These are phyloP conservation scores for Pseudozyma tsukubaensis DNA, from an alignment of 1,284 basidiomycete species.

Conservation along the genomic window DNA sequence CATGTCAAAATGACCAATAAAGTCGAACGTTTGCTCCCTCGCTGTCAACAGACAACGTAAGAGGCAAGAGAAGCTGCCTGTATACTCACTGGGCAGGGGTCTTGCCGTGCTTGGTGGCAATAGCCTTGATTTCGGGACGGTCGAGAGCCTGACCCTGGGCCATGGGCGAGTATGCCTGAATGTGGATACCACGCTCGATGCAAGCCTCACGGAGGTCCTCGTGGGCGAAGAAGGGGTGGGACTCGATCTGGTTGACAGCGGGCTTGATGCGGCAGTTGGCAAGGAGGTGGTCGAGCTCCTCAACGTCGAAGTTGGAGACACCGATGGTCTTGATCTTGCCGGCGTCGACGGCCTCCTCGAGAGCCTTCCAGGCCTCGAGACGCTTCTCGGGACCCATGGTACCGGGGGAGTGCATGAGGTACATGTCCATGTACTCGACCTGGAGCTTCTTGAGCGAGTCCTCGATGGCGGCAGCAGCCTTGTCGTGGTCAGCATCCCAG, in stretches of 20 bases:
- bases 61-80: neutral
- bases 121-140: constrained; percentile 64
- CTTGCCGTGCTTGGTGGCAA: constrained; percentile 66
- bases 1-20: neutral
- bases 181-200: constrained; percentile 64
- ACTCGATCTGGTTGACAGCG: constrained; percentile 68
- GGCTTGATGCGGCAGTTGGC: constrained; percentile 66
- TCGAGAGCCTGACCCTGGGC: constrained; percentile 66
- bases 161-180: constrained; percentile 68
- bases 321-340: constrained; percentile 67
- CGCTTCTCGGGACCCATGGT: constrained; percentile 63
- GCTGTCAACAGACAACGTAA: too few relatives aligned
- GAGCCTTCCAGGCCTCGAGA: constrained; percentile 65
- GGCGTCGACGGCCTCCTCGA: constrained; percentile 67
- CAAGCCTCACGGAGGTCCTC: constrained; percentile 66
- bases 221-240: constrained; percentile 68
- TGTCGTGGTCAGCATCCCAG: constrained; percentile 67
- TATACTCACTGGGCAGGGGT: constrained; percentile 59
- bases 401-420: constrained; percentile 67
- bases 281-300: constrained; percentile 66
- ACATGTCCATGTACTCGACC: constrained; percentile 66
- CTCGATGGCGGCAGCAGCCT: constrained; percentile 63
- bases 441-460: constrained; percentile 68
- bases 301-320: constrained; percentile 68
- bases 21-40: too few relatives aligned